A percentile compares a stretch with the other conserved stretches of the same genome.
These are phyloP conservation scores for Raphanus hybrid DNA, from an alignment of 441 rosid species.

Conservation along the genomic window DNA sequence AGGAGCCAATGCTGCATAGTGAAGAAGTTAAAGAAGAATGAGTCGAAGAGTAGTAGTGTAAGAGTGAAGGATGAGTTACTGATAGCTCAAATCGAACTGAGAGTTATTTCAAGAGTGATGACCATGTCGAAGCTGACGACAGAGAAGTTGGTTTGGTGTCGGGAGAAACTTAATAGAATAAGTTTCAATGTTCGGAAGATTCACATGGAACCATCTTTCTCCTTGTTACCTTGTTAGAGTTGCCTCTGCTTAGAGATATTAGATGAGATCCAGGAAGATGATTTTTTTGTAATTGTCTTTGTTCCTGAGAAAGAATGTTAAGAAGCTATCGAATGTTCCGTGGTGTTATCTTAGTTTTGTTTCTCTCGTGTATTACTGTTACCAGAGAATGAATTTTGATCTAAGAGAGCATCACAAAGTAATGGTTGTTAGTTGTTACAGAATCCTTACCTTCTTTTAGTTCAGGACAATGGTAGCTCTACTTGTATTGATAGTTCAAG, in stretches of 20 bases:
- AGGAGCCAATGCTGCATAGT: conserved; percentile 71
- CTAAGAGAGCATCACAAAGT: not conserved
- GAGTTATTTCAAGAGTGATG: conserved; percentile 66
- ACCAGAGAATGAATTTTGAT: not conserved
- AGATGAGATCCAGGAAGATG: conserved; percentile 23
- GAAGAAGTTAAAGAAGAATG: conserved; percentile 63
- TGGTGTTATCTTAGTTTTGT: not conserved
- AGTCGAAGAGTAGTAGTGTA: conserved; percentile 37
- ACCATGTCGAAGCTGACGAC: conserved; percentile 57
- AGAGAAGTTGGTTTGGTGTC: conserved; percentile 73
- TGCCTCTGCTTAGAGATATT: not conserved
- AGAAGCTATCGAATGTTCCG: not conserved
- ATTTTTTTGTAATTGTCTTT: not conserved
- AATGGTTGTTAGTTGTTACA: not conserved
- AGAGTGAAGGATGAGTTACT: conserved; percentile 47
- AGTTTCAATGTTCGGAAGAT: conserved; percentile 56
- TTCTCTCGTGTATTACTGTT: conserved; percentile 5
- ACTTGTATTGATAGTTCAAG: conserved; percentile 1
- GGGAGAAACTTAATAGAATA: conserved; percentile 57
- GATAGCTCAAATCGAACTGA: conserved; percentile 67
- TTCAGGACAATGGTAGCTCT: not conserved
- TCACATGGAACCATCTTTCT: conserved; percentile 61
- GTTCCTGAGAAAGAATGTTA: conserved; percentile 29
- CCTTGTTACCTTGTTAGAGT: conserved; percentile 64
- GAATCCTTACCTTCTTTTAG: not conserved